Evolutionary conservation across 2,329 filamentous ascomycete genomes (phyloP).

Genomic region (Xylaria digitata): DNA sequence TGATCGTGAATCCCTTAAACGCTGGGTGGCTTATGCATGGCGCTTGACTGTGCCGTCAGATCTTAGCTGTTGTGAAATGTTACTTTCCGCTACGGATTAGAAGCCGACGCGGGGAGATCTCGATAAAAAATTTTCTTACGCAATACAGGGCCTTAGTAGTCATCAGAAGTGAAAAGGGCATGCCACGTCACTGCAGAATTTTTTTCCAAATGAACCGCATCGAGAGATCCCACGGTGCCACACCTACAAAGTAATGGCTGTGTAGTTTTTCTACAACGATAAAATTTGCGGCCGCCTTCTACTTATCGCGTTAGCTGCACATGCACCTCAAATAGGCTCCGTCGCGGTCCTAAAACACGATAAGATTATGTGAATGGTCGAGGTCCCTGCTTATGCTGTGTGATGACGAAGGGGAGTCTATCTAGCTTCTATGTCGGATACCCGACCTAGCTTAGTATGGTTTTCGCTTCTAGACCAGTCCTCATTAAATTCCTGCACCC

Average conservation of each 20-base stretch:
- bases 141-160: neutral
- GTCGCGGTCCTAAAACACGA: neutral
- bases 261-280: too few relatives aligned
- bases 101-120: neutral
- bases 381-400: neutral
- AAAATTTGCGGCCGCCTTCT: too few relatives aligned
- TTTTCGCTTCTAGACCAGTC: neutral
- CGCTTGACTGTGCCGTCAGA: slow-evolving; percentile 1
- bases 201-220: slow-evolving; percentile 1
- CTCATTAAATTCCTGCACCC: neutral
- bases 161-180: neutral
- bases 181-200: slow-evolving; percentile 21
- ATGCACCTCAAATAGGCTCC: too few relatives aligned
- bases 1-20: too few relatives aligned
- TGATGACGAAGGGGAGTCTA: neutral
- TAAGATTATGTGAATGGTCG: neutral
- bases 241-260: too few relatives aligned
- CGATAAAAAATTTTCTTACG: neutral
- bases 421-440: neutral
- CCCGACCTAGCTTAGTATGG: too few relatives aligned
- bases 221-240: too few relatives aligned
- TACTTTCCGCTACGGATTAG: neutral
- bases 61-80: neutral
- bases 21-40: slow-evolving; percentile 4
- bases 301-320: too few relatives aligned